A percentile compares a stretch with the other conserved stretches of the same genome.
phyloP scores from a whole-genome alignment of 2,329 filamentous ascomycete genomes.

The Diaporthe sp. region DNA sequence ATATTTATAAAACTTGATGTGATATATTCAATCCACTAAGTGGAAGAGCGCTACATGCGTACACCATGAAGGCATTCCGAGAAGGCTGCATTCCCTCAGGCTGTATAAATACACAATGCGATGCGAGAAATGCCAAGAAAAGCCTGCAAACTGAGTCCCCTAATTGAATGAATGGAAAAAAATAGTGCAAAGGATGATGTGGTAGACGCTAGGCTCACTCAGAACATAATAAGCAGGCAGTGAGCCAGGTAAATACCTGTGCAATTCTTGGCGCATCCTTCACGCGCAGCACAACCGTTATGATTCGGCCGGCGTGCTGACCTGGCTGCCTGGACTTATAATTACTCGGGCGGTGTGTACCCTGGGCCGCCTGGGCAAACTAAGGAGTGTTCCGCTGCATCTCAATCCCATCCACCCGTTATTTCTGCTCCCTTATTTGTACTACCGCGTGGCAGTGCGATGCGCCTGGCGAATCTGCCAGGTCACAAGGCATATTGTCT shows the following conservation, averaged over 20 bases:
- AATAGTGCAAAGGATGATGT: not conserved
- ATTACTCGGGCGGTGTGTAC: not conserved
- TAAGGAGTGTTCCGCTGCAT: conserved; percentile 7
- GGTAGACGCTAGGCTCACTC: not conserved
- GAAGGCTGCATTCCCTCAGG: no score
- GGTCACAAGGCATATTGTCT: not conserved
- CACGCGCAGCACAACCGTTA: not conserved
- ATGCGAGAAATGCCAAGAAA: not conserved
- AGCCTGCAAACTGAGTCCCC: not conserved
- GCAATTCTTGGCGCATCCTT: conserved; percentile 23
- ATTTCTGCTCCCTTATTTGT: not conserved
- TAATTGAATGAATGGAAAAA: not conserved
- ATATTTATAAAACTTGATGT: not conserved
- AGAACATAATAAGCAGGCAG: not conserved
- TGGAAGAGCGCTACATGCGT: not conserved
- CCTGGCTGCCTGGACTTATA: not conserved
- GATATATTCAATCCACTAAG: not conserved
- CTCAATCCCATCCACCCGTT: not conserved
- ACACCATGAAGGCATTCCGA: not conserved
- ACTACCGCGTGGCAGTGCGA: not conserved
- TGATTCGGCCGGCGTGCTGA: conserved; percentile 8
- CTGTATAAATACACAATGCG: not conserved
- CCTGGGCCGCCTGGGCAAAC: not conserved
- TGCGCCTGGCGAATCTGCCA: not conserved
- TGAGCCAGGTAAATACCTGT: not conserved